Evolutionary conservation across 352 stramenopile species (phyloP).

Genomic region (Albugo laibachii): DNA sequence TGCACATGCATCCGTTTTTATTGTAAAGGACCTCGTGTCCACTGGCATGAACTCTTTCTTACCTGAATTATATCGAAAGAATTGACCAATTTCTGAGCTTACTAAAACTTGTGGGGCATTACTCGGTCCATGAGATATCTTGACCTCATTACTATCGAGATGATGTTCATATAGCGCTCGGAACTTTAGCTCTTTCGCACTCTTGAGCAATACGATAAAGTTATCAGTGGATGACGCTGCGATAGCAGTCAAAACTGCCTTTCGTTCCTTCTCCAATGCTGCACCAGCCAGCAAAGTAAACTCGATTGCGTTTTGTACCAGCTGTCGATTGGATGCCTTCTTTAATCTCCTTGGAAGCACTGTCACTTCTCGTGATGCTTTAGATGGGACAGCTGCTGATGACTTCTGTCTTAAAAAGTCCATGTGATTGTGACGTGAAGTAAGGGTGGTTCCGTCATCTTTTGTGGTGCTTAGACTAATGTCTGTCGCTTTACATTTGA

Average conservation of each 20-base stretch:
- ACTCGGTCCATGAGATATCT: conserved; percentile 17
- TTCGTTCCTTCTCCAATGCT: conserved; percentile 34
- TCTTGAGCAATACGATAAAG: conserved; percentile 61
- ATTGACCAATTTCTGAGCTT: conserved; percentile 27
- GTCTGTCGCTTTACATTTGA: too few relatives aligned
- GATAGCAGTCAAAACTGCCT: conserved; percentile 20
- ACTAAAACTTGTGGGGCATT: conserved; percentile 14
- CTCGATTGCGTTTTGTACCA: conserved; percentile 68
- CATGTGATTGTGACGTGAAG: background rate
- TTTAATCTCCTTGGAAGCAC: conserved; percentile 8
- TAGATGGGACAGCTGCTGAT: too few relatives aligned
- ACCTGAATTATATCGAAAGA: conserved; percentile 71
- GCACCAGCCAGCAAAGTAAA: conserved; percentile 45
- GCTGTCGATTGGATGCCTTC: conserved; percentile 33
- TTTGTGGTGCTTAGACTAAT: conserved; percentile 1
- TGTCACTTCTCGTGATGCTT: background rate
- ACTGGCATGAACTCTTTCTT: conserved; percentile 60
- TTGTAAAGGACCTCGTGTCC: conserved; percentile 41
- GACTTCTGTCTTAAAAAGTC: background rate
- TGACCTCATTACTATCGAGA: conserved; percentile 18
- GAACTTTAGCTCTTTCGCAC: conserved; percentile 48
- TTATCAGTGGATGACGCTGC: conserved; percentile 28
- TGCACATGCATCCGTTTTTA: conserved; percentile 52
- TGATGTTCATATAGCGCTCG: conserved; percentile 47
- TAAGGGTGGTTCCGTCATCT: background rate